Base-by-base conservation (phyloP, 202 grass and related monocot genomes). In the Cymbopogon flexuosus region DNA sequence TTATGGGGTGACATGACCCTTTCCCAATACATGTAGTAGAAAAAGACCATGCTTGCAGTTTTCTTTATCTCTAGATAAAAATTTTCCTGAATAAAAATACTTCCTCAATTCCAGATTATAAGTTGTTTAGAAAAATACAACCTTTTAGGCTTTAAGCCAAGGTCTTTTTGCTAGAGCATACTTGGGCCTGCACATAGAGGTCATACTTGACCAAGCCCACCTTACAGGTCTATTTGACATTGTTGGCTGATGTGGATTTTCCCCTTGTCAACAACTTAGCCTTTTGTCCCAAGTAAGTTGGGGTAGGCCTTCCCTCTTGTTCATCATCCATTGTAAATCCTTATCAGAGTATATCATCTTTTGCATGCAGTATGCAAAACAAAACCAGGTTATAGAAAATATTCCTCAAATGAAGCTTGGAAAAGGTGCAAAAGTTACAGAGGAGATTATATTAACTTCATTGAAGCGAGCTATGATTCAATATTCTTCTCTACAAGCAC, bases 311-410 rank as follows among this genome's bases (percentile, higher is more conserved):
- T 27, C 27, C 27, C 0, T 3, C 9, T 18, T 64, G 1, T 33
- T 63, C 64, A 21, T 67, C 35, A 40, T 21, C 64, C 29, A 1
- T 15, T 7, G 5, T 18, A 21, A 22, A 42, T 5, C 4, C 36
- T 42, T 37, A 19, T n/a, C 18, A 67, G 3, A 54, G 6, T n/a
- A 1, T 36, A 1, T 3, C 21, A 22, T 27, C 10, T 69, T 0
- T 27, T 69, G 19, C 37, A 27, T 76, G 81, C 62, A 84, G 81
- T 84, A 75, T 36, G 27, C 61, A 71, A 73, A 70, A 49, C 5
- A 51, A 47, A 70, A 72, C 66, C 9, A 0, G 3, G 27, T 2
- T 27, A n/a, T 37, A 14, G 8, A 8, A 18, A 70, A 66, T 18
- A 9, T 18, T 51, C 36, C 72, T 5, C 1, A 5, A 0, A 6